Evolutionary conservation across 2,329 filamentous ascomycete genomes (phyloP), one percentile per base, ranked within the genome.

Genomic region (Sarocladiaceae sp.): DNA sequence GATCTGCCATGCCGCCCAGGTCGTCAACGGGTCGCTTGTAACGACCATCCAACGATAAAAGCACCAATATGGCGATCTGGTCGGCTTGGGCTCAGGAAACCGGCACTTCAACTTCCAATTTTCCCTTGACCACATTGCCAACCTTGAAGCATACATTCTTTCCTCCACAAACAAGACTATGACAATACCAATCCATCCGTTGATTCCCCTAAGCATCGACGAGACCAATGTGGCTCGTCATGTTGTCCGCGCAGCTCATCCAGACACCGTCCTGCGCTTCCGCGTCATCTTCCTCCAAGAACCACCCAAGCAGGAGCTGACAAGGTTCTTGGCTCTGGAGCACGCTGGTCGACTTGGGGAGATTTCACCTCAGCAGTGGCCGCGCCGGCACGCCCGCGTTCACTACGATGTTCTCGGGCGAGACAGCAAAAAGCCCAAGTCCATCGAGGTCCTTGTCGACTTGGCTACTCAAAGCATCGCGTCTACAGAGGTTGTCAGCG

Each of bases 221-320:
- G 67, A 70, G 54, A 66, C 62, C 23, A 57, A 67, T 46, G 55
- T 63, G 46, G 70, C 72, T 1, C 66, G 68, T 2, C 59, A 66
- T 35, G 55, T 64, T 2, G 65, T 73, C 4, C 55, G 65, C 13
- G 51, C 53, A 3, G 53, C 62, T 6, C 61, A 69, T 25, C 57
- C 64, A 2, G 62, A 59, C 2, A 54, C 64, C 1, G 51, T 63
- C 1, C 54, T 70, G 4, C 66, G 71, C 52, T 83, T 82, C 57
- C 71, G 77, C 10, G 70, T 74, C 28, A 75, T 79, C 50, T 77
- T 73, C 1, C 65, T 82, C 2, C 63, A 64, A 11, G 78, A 82
- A 57, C 78, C 78, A 0, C 65, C 68, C 0, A 83, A 82, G 60
- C 58, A 60, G 3, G 66, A 73, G 10, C 68, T 81, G 57, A 55